A percentile compares a stretch with the other conserved stretches of the same genome.
These are phyloP conservation scores for Eimeria sp. DNA, from an alignment of 169 alveolate species.

Conservation along the genomic window DNA sequence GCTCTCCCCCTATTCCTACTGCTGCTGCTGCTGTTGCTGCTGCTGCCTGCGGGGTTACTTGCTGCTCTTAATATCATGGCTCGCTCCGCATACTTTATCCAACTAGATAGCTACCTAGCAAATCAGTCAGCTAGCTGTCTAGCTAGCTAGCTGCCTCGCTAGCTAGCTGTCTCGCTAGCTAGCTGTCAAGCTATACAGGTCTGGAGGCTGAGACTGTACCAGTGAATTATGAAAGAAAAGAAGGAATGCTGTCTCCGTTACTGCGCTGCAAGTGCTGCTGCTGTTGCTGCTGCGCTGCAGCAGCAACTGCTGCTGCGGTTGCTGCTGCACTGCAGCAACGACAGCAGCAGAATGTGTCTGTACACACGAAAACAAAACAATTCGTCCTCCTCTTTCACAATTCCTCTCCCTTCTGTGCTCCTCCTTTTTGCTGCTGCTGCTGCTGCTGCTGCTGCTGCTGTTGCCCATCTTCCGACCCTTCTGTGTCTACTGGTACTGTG, in stretches of 20 bases:
- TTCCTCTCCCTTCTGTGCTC: constrained; percentile 9
- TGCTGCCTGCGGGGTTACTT: neutral
- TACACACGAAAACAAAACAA: neutral
- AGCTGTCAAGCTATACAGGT: neutral
- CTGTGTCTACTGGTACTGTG: constrained; percentile 30
- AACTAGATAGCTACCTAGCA: no score
- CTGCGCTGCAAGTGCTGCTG: neutral
- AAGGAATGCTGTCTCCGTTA: constrained; percentile 1
- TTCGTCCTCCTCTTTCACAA: neutral
- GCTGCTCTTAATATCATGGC: neutral
- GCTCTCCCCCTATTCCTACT: neutral
- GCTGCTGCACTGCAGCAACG: constrained; percentile 27
- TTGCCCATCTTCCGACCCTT: neutral
- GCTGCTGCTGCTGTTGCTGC: neutral
- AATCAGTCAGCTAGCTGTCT: neutral
- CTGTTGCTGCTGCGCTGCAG: constrained; percentile 30
- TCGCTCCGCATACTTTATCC: neutral
- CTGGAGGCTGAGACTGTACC: no score
- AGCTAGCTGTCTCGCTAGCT: neutral
- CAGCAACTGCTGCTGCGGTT: neutral
- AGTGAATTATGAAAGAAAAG: neutral
- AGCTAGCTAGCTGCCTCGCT: neutral
- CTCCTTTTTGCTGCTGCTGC: constrained; percentile 5
- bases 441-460: constrained; percentile 64
- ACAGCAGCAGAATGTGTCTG: neutral